These are phyloP conservation scores for Wilcoxina mikolae DNA, from an alignment of 495 filamentous ascomycete species.

Conservation along the genomic window DNA sequence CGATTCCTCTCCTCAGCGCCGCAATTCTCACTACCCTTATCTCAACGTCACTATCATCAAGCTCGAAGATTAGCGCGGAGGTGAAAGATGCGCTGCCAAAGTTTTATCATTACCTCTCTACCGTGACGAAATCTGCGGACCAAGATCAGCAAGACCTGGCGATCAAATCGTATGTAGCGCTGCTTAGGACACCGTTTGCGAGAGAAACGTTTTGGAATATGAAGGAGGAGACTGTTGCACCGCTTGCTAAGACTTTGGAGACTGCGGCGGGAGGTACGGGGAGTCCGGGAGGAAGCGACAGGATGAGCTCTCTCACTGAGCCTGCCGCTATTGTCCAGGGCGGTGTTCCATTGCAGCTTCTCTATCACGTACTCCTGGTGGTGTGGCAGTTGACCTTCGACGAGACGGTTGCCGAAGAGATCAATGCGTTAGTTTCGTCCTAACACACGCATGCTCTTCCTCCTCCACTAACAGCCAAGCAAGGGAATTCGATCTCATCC, in stretches of 20 bases:
- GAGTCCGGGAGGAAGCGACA: conserved; percentile 41
- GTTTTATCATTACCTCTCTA: conserved; percentile 74
- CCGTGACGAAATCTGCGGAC: conserved; percentile 56
- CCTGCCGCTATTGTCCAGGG: conserved; percentile 47
- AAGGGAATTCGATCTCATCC: conserved; percentile 82
- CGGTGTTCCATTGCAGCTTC: conserved; percentile 77
- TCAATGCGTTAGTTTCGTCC: conserved; percentile 21
- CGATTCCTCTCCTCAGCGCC: conserved; percentile 77
- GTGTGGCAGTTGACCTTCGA: conserved; percentile 96
- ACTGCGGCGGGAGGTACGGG: conserved; percentile 46
- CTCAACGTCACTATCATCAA: conserved; percentile 47
- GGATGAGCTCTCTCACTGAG: conserved; percentile 42
- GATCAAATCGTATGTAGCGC: conserved; percentile 73
- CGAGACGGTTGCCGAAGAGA: conserved; percentile 61
- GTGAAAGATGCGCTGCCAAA: conserved; percentile 66
- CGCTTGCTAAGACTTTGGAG: conserved; percentile 69
- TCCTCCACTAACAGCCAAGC: not conserved
- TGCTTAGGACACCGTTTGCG: conserved; percentile 62
- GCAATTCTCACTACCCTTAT: conserved; percentile 73
- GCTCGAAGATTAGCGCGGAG: conserved; percentile 39
- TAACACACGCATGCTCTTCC: not conserved
- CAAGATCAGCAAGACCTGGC: conserved; percentile 90
- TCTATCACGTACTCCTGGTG: conserved; percentile 86
- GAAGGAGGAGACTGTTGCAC: conserved; percentile 63
- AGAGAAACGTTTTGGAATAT: conserved; percentile 79